Conservation (phyloP, 1,284 basidiomycete species). For the Uromyces viciae-fabae region DNA sequence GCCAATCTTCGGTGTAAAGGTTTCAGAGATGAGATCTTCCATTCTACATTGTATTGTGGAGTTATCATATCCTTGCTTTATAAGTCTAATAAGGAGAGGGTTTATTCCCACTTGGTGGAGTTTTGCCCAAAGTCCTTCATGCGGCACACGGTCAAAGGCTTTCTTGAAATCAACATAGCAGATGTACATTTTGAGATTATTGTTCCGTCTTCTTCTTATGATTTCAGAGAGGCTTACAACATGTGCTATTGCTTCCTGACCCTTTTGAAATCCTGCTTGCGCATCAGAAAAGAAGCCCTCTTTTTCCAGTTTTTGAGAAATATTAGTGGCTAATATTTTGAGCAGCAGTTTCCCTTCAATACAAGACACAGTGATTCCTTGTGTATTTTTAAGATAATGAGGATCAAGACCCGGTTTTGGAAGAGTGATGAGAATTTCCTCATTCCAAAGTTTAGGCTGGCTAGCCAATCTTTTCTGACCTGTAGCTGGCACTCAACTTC, state of each 20-base stretch:
- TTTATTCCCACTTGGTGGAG: background rate
- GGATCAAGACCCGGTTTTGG: conserved; percentile 2
- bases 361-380: conserved; percentile 10
- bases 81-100: background rate
- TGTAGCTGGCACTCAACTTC: background rate
- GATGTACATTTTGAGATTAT: background rate
- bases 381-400: background rate
- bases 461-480: background rate
- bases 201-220: background rate
- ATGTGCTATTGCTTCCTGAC: conserved; percentile 8
- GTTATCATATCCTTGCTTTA: background rate
- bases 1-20: too few species aligned
- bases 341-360: background rate
- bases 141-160: conserved; percentile 11
- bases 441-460: conserved; percentile 4
- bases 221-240: background rate
- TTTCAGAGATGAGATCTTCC: too few species aligned
- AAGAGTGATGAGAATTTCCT: conserved; percentile 4
- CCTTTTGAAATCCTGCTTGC: background rate
- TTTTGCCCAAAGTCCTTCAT: background rate
- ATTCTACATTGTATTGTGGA: too few species aligned
- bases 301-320: background rate
- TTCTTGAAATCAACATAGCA: conserved; percentile 10
- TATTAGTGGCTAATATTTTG: background rate
- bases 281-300: background rate